Conservation (phyloP, 169 alveolate genomes). For the Plasmodium berghei region DNA sequence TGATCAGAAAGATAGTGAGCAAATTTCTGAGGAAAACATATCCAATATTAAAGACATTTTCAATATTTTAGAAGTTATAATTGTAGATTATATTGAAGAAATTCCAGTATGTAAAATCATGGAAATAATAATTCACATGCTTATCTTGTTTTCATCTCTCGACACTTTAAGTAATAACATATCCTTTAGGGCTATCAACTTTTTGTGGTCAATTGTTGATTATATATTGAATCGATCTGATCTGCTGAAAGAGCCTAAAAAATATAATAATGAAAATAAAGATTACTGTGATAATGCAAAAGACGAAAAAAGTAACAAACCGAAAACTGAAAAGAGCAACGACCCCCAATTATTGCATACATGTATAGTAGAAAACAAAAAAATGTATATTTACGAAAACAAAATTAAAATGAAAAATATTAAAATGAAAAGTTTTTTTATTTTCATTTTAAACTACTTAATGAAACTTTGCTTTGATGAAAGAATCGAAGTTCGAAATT, state of each 20-base stretch:
- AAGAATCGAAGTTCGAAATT: slow-evolving; percentile 74
- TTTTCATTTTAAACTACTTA: slow-evolving; percentile 65
- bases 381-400: slow-evolving; percentile 52
- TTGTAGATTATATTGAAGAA: slow-evolving; percentile 76
- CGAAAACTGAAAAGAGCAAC: background rate
- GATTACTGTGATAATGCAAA: background rate
- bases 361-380: slow-evolving; percentile 43
- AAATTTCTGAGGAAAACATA: slow-evolving; percentile 46
- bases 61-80: slow-evolving; percentile 59
- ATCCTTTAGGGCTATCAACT: slow-evolving; percentile 72
- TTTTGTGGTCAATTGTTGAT: slow-evolving; percentile 73
- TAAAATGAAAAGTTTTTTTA: slow-evolving; percentile 70
- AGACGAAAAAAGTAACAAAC: background rate
- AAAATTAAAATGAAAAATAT: slow-evolving; percentile 70
- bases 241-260: slow-evolving; percentile 19
- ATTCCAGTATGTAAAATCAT: slow-evolving; percentile 67
- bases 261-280: slow-evolving; percentile 1
- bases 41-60: slow-evolving; percentile 59
- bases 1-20: slow-evolving; percentile 1
- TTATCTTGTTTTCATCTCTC: slow-evolving; percentile 57
- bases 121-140: slow-evolving; percentile 73
- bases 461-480: slow-evolving; percentile 73
- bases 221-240: slow-evolving; percentile 46
- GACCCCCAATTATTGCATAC: slow-evolving; percentile 23
- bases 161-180: slow-evolving; percentile 41